Base-by-base conservation (phyloP, 139 green algal species). In the Micractinium conductrix region DNA sequence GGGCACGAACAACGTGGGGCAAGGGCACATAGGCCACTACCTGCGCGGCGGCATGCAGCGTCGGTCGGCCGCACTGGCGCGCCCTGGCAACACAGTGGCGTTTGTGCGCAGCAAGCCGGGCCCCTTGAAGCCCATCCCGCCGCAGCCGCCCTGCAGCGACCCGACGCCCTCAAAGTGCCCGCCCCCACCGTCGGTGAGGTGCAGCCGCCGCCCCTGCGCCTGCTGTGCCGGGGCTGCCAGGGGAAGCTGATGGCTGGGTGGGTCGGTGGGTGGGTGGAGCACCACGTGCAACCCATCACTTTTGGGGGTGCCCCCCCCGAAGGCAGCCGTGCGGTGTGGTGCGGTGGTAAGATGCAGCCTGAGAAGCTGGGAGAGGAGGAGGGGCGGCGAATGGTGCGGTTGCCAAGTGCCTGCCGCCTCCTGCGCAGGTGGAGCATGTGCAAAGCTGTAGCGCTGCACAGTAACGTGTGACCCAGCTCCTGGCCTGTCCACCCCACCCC, bases 91-190 rank as follows among this genome's bases (percentile, higher is more conserved):
- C 19, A 35, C 42, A 3, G 74, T 55, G 4, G 58, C 33, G 44
- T 3, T 8, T 72, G 33, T 44, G 14, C 43, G 65, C 65, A 72
- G 14, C 14, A n/a, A n/a, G n/a, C n/a, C n/a, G 33, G 74, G 45
- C 14, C 74, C 40, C 48, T n/a, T 80, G 6, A n/a, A 28, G 26
- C 28, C 33, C n/a, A 67, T 80, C 33, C 74, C 74, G 14, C n/a
- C 74, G 14, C 74, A 80, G 74, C 74, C 45, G n/a, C 45, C 45
- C 24, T 80, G 74, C 74, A 30, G 67, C 45, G 7, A n/a, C 63
- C 63, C 63, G 63, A 30, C 63, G 63, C 63, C 63, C 1, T 8
- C n/a, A 30, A 37, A 38, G 63, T 40, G 63, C 63, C 30, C 63
- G 5, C 5, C 63, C 62, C 62, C 26, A n/a, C 40, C n/a, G 62